These are phyloP conservation scores for Fusarium equiseti DNA, from an alignment of 2,329 filamentous ascomycete species.

Conservation along the genomic window DNA sequence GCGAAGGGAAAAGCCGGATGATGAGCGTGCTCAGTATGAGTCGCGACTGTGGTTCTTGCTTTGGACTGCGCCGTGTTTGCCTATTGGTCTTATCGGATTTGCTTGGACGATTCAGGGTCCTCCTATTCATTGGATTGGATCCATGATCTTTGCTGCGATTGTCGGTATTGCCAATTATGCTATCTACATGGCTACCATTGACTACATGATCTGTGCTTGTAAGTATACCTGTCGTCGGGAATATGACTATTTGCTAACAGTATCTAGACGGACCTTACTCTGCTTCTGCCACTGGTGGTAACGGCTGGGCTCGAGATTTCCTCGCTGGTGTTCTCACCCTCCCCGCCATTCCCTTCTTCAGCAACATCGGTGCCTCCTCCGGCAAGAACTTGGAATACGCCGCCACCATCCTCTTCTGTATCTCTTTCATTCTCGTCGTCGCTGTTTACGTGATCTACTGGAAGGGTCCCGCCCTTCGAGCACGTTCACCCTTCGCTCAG, in stretches of 20 bases:
- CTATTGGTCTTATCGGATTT: conserved; percentile 77
- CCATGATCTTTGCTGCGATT: conserved; percentile 72
- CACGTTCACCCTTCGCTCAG: conserved; percentile 74
- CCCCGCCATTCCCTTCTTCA: conserved; percentile 73
- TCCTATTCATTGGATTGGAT: conserved; percentile 74
- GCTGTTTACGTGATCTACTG: conserved; percentile 77
- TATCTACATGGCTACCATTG: conserved; percentile 82
- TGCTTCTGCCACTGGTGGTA: conserved; percentile 80
- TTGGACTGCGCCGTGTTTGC: conserved; percentile 69
- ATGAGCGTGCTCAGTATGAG: conserved; percentile 75
- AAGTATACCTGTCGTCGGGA: neutral
- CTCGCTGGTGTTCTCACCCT: conserved; percentile 78
- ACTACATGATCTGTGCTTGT: conserved; percentile 70
- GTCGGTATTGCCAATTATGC: conserved; percentile 80
- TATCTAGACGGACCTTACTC: conserved; percentile 69
- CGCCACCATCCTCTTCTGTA: conserved; percentile 72
- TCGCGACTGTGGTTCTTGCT: conserved; percentile 74
- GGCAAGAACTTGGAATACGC: conserved; percentile 69
- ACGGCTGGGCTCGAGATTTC: conserved; percentile 80
- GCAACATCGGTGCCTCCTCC: conserved; percentile 63
- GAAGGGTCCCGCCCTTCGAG: conserved; percentile 70
- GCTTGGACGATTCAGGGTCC: conserved; percentile 76
- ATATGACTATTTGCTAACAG: neutral
- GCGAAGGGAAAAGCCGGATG: conserved; percentile 62
- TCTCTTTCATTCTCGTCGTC: conserved; percentile 70